phyloP scores from a whole-genome alignment of 352 stramenopile genomes.

The Chrysophaeum taylorii region DNA sequence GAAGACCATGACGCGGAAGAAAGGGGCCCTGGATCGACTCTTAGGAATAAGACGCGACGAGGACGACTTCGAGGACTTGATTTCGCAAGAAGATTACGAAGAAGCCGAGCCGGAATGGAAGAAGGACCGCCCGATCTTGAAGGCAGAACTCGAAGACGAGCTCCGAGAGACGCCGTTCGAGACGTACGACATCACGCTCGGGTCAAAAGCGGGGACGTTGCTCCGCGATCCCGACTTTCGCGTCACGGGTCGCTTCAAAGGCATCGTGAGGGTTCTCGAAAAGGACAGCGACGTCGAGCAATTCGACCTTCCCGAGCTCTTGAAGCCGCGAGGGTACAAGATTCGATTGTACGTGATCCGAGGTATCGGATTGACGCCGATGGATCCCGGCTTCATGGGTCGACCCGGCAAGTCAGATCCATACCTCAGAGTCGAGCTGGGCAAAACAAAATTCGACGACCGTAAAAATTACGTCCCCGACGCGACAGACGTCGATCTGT shows the following conservation, averaged over 20 bases:
- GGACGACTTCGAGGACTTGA: no score
- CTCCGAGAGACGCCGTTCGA: conserved; percentile 65
- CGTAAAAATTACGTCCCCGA: conserved; percentile 31
- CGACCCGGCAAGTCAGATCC: conserved; percentile 54
- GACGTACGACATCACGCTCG: conserved; percentile 55
- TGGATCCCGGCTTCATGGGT: conserved; percentile 24
- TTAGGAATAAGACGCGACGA: no score
- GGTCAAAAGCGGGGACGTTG: conserved; percentile 30
- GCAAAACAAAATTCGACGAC: conserved; percentile 33
- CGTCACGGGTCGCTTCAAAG: conserved; percentile 75
- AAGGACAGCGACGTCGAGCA: no score
- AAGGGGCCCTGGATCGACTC: conserved; percentile 40
- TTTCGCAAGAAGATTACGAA: no score
- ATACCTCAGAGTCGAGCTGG: conserved; percentile 56
- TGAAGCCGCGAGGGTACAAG: conserved; percentile 14
- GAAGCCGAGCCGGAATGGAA: no score
- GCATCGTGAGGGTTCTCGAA: conserved; percentile 64
- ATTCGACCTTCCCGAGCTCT: conserved; percentile 18
- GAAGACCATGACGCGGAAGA: conserved; percentile 4
- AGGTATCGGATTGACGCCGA: not conserved
- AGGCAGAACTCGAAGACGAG: no score
- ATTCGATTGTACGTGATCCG: not conserved
- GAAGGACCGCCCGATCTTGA: no score
- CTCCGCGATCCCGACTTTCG: no score
- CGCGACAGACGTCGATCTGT: conserved; percentile 61